A percentile compares a stretch with the other conserved stretches of the same genome.
Conservation (phyloP, 129 eudicot species). For the Pseudognaphalium luteoalbum region DNA sequence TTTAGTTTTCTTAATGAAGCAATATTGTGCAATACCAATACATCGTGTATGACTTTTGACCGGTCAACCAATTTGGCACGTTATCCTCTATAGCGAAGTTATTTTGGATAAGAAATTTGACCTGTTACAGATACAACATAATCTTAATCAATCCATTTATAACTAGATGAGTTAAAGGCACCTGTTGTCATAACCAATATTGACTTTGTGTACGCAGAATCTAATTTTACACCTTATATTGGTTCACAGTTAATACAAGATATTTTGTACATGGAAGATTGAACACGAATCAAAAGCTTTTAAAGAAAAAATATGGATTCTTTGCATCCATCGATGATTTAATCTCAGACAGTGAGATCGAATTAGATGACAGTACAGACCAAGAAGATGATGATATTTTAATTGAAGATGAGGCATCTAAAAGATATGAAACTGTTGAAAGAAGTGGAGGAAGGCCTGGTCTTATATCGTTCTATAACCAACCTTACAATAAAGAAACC, state of each 20-base stretch:
- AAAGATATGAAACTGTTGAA: slow-evolving; percentile 35
- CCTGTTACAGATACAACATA: not conserved
- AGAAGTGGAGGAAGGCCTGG: slow-evolving; percentile 78
- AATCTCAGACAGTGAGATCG: slow-evolving; percentile 41
- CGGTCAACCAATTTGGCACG: not conserved
- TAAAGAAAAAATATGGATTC: slow-evolving; percentile 37
- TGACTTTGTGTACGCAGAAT: not conserved
- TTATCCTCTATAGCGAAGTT: not conserved
- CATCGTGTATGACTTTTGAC: not conserved
- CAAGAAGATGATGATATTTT: slow-evolving; percentile 45
- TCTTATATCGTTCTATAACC: slow-evolving; percentile 65
- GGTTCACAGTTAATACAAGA: slow-evolving; percentile 39
- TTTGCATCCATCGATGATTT: slow-evolving; percentile 48
- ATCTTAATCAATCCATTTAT: not conserved
- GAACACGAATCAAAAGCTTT: slow-evolving; percentile 32
- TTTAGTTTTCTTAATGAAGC: not conserved
- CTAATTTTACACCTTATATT: slow-evolving; percentile 13
- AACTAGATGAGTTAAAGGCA: not conserved
- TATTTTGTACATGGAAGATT: slow-evolving; percentile 44
- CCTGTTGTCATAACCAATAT: not conserved
- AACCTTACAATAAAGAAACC: slow-evolving; percentile 39
- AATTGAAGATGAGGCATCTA: slow-evolving; percentile 38
- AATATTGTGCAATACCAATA: not conserved
- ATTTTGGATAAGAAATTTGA: too few species aligned
- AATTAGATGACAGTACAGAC: slow-evolving; percentile 51